A percentile compares a stretch with the other conserved stretches of the same genome.
These are phyloP conservation scores for Sugiyamaella xylanicola DNA, from an alignment of 1,139 yeast species.

Conservation along the genomic window DNA sequence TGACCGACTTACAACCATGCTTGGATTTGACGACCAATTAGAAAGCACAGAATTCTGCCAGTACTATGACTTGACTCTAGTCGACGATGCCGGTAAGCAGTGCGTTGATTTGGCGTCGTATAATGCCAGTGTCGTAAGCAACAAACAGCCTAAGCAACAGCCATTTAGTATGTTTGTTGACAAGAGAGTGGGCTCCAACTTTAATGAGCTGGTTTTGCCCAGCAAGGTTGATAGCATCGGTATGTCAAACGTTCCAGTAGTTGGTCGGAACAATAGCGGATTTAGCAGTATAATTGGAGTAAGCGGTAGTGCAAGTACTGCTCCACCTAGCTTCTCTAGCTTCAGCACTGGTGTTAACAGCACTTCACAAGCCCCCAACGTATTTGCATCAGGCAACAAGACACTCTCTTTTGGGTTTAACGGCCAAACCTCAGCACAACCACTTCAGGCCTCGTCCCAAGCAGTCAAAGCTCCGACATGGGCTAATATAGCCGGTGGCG, in stretches of 20 bases:
- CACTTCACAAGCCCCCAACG: not conserved
- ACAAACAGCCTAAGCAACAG: constrained; percentile 55
- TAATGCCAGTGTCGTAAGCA: constrained; percentile 47
- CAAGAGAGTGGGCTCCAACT: constrained; percentile 42
- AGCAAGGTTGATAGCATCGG: not conserved
- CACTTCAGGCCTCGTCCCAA: too few relatives aligned
- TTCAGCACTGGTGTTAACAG: not conserved
- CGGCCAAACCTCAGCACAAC: too few relatives aligned
- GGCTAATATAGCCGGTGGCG: constrained; percentile 8
- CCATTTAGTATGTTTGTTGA: constrained; percentile 60
- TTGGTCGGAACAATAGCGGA: not conserved
- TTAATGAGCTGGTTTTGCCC: constrained; percentile 1
- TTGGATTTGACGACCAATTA: constrained; percentile 66
- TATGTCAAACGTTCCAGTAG: too few relatives aligned
- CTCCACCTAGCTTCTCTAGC: not conserved
- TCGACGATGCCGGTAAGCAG: constrained; percentile 44
- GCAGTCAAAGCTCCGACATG: constrained; percentile 1
- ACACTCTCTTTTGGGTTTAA: not conserved
- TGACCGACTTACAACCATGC: constrained; percentile 49
- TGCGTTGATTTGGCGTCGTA: constrained; percentile 62
- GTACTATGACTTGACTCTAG: constrained; percentile 62
- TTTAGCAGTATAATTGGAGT: not conserved
- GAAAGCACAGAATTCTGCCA: constrained; percentile 60
- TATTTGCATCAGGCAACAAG: not conserved
- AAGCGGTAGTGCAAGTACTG: too few relatives aligned